Conservation (phyloP, 495 filamentous ascomycete genomes). For the Oidiodendron maius region DNA sequence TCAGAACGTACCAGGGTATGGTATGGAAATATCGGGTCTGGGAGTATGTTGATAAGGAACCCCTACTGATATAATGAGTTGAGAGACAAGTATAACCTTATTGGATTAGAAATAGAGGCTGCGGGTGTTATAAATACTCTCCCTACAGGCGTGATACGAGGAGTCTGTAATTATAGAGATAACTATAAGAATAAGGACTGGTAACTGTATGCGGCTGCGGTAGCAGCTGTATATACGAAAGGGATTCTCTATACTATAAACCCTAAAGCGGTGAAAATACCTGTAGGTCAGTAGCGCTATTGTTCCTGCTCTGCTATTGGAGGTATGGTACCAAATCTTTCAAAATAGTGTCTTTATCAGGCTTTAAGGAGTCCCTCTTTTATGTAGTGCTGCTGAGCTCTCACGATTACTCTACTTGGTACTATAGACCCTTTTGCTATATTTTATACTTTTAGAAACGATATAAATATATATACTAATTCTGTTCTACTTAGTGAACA, state of each 20-base stretch:
- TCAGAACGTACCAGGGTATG: conserved; percentile 18
- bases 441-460: too few relatives aligned
- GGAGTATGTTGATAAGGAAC: conserved; percentile 19
- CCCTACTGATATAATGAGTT: conserved; percentile 8
- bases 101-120: conserved; percentile 17
- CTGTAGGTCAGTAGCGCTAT: not conserved
- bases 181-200: conserved; percentile 35
- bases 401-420: too few relatives aligned
- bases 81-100: conserved; percentile 22
- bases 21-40: conserved; percentile 29
- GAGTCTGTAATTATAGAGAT: conserved; percentile 36
- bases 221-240: conserved; percentile 35
- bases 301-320: too few relatives aligned
- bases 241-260: conserved; percentile 20
- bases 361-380: too few relatives aligned
- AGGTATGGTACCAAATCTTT: too few relatives aligned
- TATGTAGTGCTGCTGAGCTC: too few relatives aligned
- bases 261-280: not conserved
- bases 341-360: too few relatives aligned
- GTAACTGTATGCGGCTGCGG: conserved; percentile 34
- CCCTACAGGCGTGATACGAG: conserved; percentile 27
- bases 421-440: too few relatives aligned
- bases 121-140: conserved; percentile 7
- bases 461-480: too few relatives aligned
- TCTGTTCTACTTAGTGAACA: too few relatives aligned